A percentile compares a stretch with the other conserved stretches of the same genome.
These are phyloP conservation scores for Salix arbutifolia DNA, from an alignment of 345 rosid genomes.

Conservation along the genomic window DNA sequence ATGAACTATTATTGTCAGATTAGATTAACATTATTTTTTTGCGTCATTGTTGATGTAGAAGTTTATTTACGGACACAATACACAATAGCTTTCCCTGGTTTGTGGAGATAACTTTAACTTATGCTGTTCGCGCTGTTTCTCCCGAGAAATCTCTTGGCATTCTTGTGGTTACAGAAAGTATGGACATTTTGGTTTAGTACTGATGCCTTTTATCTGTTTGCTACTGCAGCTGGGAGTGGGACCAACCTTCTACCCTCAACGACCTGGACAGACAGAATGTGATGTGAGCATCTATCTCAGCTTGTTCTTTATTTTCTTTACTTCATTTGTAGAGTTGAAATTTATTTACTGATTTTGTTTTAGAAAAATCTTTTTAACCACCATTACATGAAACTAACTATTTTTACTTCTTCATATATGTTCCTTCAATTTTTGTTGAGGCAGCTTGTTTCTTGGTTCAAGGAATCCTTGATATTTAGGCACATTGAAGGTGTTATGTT, in stretches of 20 bases:
- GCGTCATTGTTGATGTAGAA: background rate
- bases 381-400: background rate
- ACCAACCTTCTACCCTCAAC: constrained; percentile 64
- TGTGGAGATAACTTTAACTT: background rate
- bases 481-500: background rate
- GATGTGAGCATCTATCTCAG: constrained; percentile 48
- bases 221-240: constrained; percentile 55
- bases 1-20: background rate
- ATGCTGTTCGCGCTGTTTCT: background rate
- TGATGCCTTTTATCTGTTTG: constrained; percentile 26
- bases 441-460: background rate
- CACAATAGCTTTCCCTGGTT: background rate
- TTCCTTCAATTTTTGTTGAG: background rate
- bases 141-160: background rate
- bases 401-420: background rate
- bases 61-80: background rate
- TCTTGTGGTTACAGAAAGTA: background rate
- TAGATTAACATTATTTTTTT: background rate
- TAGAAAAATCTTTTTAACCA: background rate
- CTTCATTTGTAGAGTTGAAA: background rate
- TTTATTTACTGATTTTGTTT: background rate
- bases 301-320: background rate
- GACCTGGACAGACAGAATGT: constrained; percentile 87
- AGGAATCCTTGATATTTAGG: background rate
- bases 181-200: constrained; percentile 16